Evolutionary conservation across 331 rosid genomes (phyloP).

Genomic region (Quercus tomentella): DNA sequence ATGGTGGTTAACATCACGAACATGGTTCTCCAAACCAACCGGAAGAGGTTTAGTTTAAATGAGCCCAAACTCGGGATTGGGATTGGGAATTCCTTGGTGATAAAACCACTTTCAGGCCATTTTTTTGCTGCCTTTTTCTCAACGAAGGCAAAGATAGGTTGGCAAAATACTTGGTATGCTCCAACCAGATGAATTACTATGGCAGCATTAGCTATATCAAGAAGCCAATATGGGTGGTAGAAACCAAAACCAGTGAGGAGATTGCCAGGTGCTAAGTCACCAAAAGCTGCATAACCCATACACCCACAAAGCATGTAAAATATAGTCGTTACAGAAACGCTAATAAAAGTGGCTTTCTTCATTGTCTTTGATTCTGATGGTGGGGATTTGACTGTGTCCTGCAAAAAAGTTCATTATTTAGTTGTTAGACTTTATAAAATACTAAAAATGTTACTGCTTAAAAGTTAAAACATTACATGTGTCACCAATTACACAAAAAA

Average conservation of each 20-base stretch:
- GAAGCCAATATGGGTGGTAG: conserved; percentile 47
- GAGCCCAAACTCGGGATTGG: conserved; percentile 23
- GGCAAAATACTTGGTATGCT: conserved; percentile 50
- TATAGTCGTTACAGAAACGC: conserved; percentile 39
- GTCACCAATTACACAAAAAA: too few relatives aligned
- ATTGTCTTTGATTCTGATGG: conserved; percentile 51
- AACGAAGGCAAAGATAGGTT: conserved; percentile 47
- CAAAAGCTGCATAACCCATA: conserved; percentile 57
- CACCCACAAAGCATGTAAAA: conserved; percentile 50
- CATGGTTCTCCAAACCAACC: conserved; percentile 34
- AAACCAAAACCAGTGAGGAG: conserved; percentile 52
- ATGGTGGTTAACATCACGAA: conserved; percentile 39
- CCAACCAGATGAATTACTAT: conserved; percentile 49
- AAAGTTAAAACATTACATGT: too few relatives aligned
- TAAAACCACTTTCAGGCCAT: conserved; percentile 23
- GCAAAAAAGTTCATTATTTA: background rate
- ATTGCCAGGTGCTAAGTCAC: conserved; percentile 44
- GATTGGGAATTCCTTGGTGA: conserved; percentile 22
- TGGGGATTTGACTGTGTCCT: conserved; percentile 54
- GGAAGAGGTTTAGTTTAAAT: conserved; percentile 25
- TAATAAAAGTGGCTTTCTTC: conserved; percentile 45
- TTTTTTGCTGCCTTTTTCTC: conserved; percentile 31
- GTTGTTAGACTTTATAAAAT: too few relatives aligned
- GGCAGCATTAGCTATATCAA: conserved; percentile 48
- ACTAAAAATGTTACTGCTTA: too few relatives aligned